A percentile compares a stretch with the other conserved stretches of the same genome.
Conservation (phyloP, 2,329 filamentous ascomycete genomes). For the Colletotrichum cordylinicola region DNA sequence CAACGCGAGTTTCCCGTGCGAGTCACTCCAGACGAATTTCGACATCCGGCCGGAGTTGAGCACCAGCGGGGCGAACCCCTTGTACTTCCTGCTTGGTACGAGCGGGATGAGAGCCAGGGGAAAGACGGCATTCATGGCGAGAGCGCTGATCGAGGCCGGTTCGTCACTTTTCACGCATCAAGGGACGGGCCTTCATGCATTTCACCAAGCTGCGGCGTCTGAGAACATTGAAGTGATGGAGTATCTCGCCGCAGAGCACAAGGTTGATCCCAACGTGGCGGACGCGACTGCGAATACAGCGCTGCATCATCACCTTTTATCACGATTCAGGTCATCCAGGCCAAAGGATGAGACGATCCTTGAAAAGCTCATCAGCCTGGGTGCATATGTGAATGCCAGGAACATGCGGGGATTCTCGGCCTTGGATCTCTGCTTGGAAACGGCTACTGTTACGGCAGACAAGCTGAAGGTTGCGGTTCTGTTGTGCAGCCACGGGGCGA, state of each 20-base stretch:
- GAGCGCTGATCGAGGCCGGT: neutral
- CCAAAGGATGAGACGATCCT: neutral
- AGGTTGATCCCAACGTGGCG: neutral
- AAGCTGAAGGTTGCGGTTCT: neutral
- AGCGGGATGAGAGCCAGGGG: neutral
- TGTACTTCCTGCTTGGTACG: constrained; percentile 14
- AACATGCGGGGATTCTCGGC: neutral
- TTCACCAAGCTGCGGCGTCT: constrained; percentile 9
- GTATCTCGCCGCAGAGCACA: neutral
- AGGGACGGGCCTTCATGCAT: neutral
- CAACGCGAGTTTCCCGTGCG: constrained; percentile 15
- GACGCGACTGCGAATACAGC: constrained; percentile 9
- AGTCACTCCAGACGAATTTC: neutral
- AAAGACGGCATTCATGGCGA: neutral
- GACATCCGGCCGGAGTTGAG: neutral
- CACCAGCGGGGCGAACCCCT: constrained; percentile 1
- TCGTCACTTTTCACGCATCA: constrained; percentile 9
- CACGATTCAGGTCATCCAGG: neutral
- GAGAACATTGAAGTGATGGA: neutral
- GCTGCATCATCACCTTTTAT: constrained; percentile 11
- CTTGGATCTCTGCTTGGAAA: constrained; percentile 3
- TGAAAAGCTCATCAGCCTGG: constrained; percentile 30
- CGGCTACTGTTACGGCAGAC: neutral
- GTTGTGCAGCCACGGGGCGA: neutral
- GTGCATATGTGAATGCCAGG: constrained; percentile 34